Percentiles rank a stretch among this genome's conserved stretches.
phyloP scores from a whole-genome alignment of 176 grass and related monocot species.

The Oryza punctata region DNA sequence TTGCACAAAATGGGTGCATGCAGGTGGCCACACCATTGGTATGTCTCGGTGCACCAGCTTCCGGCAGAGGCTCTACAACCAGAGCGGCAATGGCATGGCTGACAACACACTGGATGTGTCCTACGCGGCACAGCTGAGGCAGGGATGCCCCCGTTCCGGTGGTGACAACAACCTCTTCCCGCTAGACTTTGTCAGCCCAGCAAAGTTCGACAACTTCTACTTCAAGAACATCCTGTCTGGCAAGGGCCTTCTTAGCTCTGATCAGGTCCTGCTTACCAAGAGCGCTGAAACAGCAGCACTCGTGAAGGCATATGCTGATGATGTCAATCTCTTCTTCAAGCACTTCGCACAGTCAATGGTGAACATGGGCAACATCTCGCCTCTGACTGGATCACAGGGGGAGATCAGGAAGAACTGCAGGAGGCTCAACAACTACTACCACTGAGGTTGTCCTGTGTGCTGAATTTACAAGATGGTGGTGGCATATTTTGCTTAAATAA shows the following conservation, averaged over 20 bases:
- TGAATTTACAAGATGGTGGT: constrained; percentile 36
- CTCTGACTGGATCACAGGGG: constrained; percentile 59
- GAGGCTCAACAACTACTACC: constrained; percentile 54
- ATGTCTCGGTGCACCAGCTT: constrained; percentile 81
- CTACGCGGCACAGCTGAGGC: constrained; percentile 51
- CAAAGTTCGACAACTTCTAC: constrained; percentile 89
- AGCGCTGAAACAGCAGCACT: constrained; percentile 54
- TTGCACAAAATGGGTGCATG: constrained; percentile 1
- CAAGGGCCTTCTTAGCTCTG: constrained; percentile 85
- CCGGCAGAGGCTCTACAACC: constrained; percentile 93
- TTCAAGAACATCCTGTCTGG: constrained; percentile 71
- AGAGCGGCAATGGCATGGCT: constrained; percentile 63
- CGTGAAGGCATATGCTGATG: constrained; percentile 70
- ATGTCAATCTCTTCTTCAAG: constrained; percentile 71
- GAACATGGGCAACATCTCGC: constrained; percentile 85
- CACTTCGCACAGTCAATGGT: constrained; percentile 90
- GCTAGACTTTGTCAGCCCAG: constrained; percentile 54
- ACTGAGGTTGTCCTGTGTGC: constrained; percentile 33
- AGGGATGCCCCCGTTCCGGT: constrained; percentile 68
- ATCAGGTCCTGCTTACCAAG: constrained; percentile 74
- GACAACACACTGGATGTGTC: constrained; percentile 62
- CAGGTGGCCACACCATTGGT: constrained; percentile 88
- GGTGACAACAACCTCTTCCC: constrained; percentile 88
- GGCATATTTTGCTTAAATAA: constrained; percentile 53
- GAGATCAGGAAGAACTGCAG: constrained; percentile 96